phyloP scores from a whole-genome alignment of 768 basidiomycete species.

The Terana coerulea region DNA sequence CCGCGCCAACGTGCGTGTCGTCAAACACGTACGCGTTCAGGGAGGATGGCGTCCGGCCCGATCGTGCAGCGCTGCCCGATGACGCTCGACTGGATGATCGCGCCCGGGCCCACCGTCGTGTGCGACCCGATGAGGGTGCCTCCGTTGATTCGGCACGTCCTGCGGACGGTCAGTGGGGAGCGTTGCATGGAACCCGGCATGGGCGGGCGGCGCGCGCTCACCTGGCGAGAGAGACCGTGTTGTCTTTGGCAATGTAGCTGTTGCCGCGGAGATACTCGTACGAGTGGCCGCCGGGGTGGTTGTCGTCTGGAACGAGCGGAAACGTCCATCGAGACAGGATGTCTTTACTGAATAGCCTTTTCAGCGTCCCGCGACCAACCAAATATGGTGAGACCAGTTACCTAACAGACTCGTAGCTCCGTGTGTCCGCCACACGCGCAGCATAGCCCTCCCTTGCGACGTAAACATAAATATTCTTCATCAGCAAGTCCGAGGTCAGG shows the following conservation, averaged over 20 bases:
- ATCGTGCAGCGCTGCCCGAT: conserved; percentile 75
- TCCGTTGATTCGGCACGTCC: conserved; percentile 78
- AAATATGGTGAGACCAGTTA: conserved; percentile 33
- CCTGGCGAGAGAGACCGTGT: conserved; percentile 81
- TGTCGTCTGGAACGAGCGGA: conserved; percentile 93
- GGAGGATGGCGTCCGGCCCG: conserved; percentile 64
- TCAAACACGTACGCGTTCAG: conserved; percentile 84
- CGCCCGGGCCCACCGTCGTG: conserved; percentile 63
- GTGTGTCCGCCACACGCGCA: conserved; percentile 89
- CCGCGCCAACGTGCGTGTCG: conserved; percentile 63
- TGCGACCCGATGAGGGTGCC: conserved; percentile 84
- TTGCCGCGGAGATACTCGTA: conserved; percentile 90
- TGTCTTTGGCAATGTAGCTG: conserved; percentile 81
- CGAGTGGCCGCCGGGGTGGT: conserved; percentile 74
- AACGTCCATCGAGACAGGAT: conserved; percentile 93
- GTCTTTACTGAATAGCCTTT: conserved; percentile 77
- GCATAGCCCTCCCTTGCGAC: conserved; percentile 88
- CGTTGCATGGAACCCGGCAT: neutral
- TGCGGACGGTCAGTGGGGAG: conserved; percentile 25
- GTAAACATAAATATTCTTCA: conserved; percentile 92
- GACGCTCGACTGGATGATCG: conserved; percentile 66
- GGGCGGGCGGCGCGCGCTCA: conserved; percentile 30
- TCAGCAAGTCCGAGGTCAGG: conserved; percentile 88
- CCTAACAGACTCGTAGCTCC: conserved; percentile 89
- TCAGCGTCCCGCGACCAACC: too few species aligned